Evolutionary conservation across 768 basidiomycete species (phyloP).

Genomic region (Kwoniella pini): DNA sequence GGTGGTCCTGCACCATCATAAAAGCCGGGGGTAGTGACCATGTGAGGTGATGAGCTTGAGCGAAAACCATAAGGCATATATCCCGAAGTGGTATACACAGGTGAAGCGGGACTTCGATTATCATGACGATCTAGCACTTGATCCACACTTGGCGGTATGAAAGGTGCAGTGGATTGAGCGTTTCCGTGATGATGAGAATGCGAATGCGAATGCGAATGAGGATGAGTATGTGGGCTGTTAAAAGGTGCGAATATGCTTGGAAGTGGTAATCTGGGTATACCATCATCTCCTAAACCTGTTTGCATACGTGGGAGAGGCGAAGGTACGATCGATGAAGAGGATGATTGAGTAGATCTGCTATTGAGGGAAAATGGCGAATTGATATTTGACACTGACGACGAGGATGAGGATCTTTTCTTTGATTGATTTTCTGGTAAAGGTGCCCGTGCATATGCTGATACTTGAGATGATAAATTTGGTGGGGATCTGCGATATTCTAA

Average conservation of each 20-base stretch:
- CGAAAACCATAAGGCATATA: neutral
- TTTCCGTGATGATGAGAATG: neutral
- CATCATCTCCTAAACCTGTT: conserved; percentile 24
- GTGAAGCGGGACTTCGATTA: neutral
- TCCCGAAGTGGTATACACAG: neutral
- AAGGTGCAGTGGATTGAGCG: neutral
- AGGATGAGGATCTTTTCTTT: neutral
- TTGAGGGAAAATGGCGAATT: neutral
- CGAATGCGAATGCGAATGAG: neutral
- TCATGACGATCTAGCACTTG: conserved; percentile 13
- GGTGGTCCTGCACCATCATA: neutral
- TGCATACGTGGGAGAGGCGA: conserved; percentile 5
- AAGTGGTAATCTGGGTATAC: conserved; percentile 23
- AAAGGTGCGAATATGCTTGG: conserved; percentile 11
- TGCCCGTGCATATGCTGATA: neutral
- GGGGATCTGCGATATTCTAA: neutral
- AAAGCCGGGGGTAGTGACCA: neutral
- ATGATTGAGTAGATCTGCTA: conserved; percentile 9
- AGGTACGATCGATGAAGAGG: conserved; percentile 11
- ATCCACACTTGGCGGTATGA: conserved; percentile 19
- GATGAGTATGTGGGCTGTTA: neutral
- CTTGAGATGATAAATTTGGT: neutral
- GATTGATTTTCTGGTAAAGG: neutral
- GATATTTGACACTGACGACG: conserved; percentile 1
- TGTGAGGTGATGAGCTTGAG: neutral